Evolutionary conservation across 202 grass and related monocot genomes (phyloP), one percentile per base, ranked within the genome.

Genomic region (Thinopyrum obtusiflorum): DNA sequence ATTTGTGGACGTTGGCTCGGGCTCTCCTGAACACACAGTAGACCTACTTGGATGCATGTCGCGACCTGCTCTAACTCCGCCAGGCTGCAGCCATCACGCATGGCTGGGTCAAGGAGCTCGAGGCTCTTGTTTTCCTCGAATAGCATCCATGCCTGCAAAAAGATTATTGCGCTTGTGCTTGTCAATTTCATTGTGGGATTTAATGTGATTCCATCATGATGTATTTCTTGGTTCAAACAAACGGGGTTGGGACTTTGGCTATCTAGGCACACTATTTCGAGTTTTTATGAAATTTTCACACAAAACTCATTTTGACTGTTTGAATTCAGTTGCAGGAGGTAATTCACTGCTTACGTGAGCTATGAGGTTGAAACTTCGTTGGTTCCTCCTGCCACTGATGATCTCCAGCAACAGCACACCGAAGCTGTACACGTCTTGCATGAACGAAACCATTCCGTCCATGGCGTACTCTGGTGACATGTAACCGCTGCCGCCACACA

Each of bases 361-460:
- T 40, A 97, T 80, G 66, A 93, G 87, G 68, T 53, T 51, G 26
- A 53, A 75, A 20, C 72, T 29, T 1, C 80, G 87, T 9, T 79
- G 87, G 51, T 97, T 96, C 57, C 46, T 89, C 7, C 78, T 86
- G 57, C 89, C 89, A 27, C 87, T 89, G 44, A 93, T 53, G 32
- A 95, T 95, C 81, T 95, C 91, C 6, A 95, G 79, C 6, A 93
- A 29, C 15, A 95, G 37, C 32, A 95, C 91, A 32, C 91, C 93
- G n/a, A 95, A 95, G 57, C 93, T 95, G 46, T 91, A 91, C 40
- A 95, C 91, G 44, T 93, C 91, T 24, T 88, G 84, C 90, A 89
- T 93, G 73, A 89, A 90, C 0, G 89, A 93, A 14, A 93, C 62
- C 73, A 46, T 80, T 25, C 93, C 93, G 5, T 89, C 91, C 91